Conservation (phyloP, 1,284 basidiomycete genomes). For the Boletellus deceptivus region DNA sequence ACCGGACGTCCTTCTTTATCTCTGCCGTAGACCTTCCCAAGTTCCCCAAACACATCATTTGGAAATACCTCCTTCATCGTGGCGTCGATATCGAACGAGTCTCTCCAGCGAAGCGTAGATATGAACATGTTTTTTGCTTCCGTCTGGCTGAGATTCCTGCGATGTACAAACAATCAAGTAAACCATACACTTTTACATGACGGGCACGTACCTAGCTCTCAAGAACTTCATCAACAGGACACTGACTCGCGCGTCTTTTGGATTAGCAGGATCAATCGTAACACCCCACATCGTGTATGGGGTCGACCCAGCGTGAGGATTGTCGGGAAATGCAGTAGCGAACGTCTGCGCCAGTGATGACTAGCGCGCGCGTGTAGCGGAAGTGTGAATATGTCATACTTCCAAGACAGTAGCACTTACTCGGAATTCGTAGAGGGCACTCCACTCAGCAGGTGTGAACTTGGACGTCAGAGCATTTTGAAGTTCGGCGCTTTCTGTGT, state of each 20-base stretch:
- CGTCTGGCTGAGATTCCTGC: constrained; percentile 52
- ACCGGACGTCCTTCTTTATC: constrained; percentile 70
- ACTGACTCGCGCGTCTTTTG: constrained; percentile 59
- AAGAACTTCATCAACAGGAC: constrained; percentile 78
- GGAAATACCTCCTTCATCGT: constrained; percentile 63
- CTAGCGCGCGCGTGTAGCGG: constrained; percentile 33
- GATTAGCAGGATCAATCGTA: constrained; percentile 52
- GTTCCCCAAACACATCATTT: constrained; percentile 58
- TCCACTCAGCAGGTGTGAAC: constrained; percentile 70
- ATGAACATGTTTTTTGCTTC: constrained; percentile 65
- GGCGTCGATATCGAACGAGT: constrained; percentile 63
- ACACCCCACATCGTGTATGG: constrained; percentile 70
- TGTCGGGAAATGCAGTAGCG: constrained; percentile 41
- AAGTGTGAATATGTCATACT: too few species aligned
- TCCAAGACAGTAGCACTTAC: constrained; percentile 33
- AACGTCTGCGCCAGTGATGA: constrained; percentile 56
- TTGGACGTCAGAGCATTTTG: constrained; percentile 65
- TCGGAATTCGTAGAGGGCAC: constrained; percentile 62
- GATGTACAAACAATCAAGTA: not conserved
- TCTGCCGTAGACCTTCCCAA: constrained; percentile 63
- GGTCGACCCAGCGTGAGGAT: constrained; percentile 45
- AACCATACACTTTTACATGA: not conserved
- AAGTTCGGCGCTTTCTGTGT: constrained; percentile 41
- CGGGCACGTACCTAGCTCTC: constrained; percentile 56
- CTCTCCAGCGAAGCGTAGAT: constrained; percentile 69